Evolutionary conservation across 2,329 filamentous ascomycete species (phyloP).

Genomic region (Didymella lethalis): DNA sequence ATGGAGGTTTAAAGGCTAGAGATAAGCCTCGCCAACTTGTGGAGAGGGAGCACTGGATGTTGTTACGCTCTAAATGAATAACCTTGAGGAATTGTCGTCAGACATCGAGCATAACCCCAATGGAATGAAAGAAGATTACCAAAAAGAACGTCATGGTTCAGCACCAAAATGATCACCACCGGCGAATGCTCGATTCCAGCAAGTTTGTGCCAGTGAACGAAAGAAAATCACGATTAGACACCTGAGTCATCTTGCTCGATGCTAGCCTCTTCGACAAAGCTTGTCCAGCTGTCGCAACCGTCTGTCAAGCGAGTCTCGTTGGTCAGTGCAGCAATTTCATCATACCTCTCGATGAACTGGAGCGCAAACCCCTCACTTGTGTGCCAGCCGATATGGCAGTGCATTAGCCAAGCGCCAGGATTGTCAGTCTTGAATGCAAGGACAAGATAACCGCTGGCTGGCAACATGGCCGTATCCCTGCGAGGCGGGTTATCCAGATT

Average conservation of each 20-base stretch:
- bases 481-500: slow-evolving; percentile 44
- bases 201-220: neutral
- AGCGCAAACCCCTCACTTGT: slow-evolving; percentile 45
- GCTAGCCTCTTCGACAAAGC: slow-evolving; percentile 8
- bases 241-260: slow-evolving; percentile 43
- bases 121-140: neutral
- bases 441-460: slow-evolving; percentile 43
- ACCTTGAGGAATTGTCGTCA: neutral
- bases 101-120: neutral
- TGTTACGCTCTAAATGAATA: no score
- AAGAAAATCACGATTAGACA: slow-evolving; percentile 20
- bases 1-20: slow-evolving; percentile 41
- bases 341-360: slow-evolving; percentile 44
- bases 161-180: neutral
- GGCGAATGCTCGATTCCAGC: neutral
- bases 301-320: slow-evolving; percentile 17
- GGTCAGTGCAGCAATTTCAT: slow-evolving; percentile 36
- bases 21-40: neutral
- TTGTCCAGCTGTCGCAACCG: slow-evolving; percentile 27
- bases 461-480: slow-evolving; percentile 45
- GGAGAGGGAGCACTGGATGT: neutral
- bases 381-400: slow-evolving; percentile 52
- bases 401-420: slow-evolving; percentile 49
- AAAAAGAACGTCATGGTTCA: neutral
- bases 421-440: slow-evolving; percentile 50